phyloP scores from a whole-genome alignment of 2,329 filamentous ascomycete genomes.

The Aureobasidium sp. region DNA sequence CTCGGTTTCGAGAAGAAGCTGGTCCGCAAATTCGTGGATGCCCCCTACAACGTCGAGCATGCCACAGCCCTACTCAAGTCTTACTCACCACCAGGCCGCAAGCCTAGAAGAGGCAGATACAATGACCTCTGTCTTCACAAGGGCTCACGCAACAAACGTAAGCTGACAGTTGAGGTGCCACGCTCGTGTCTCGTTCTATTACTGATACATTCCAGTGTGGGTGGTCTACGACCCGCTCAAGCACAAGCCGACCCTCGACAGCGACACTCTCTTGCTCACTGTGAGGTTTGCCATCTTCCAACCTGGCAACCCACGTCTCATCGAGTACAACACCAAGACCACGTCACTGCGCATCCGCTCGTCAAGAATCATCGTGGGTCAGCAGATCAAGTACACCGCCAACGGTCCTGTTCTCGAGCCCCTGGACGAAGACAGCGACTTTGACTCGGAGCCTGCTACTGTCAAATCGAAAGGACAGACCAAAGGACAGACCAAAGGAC shows the following conservation, averaged over 20 bases:
- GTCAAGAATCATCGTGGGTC: neutral
- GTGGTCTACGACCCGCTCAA: slow-evolving; percentile 9
- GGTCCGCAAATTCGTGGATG: neutral
- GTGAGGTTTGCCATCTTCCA: slow-evolving; percentile 2
- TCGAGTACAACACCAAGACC: slow-evolving; percentile 1
- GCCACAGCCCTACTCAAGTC: neutral
- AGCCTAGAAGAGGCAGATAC: neutral
- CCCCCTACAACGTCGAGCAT: neutral
- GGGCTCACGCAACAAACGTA: neutral
- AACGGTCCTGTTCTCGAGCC: neutral
- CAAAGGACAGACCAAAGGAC: neutral
- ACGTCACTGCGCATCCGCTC: slow-evolving; percentile 3
- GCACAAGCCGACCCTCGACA: neutral
- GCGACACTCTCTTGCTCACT: neutral
- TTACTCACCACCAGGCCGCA: neutral
- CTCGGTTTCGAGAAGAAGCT: neutral
- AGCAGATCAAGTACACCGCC: slow-evolving; percentile 9
- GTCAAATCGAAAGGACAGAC: neutral
- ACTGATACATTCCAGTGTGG: neutral
- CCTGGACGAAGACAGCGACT: neutral
- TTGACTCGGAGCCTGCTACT: neutral
- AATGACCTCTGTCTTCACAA: neutral
- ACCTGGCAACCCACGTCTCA: neutral
- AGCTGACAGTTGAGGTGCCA: neutral
- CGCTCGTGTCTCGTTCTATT: neutral